Conservation (phyloP, 2,329 filamentous ascomycete species). For the Leptographium wingfieldii region DNA sequence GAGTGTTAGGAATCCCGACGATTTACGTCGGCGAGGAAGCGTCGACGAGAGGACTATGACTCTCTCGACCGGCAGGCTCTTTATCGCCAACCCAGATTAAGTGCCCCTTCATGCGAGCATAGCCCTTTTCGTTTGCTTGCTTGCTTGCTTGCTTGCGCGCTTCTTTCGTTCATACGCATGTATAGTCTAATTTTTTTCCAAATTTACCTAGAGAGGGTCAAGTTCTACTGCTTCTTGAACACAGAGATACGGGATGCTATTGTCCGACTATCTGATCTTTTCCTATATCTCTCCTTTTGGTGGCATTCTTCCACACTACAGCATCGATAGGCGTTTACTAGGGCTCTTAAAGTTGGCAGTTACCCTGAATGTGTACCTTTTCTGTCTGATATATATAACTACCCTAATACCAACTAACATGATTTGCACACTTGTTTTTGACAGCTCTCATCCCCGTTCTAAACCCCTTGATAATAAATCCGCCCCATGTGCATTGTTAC, state of each 20-base stretch:
- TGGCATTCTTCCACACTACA: background rate
- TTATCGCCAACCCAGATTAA: conserved; percentile 75
- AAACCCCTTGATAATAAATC: background rate
- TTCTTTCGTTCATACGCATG: background rate
- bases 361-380: background rate
- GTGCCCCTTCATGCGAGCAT: background rate
- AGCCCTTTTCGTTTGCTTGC: background rate
- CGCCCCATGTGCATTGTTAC: too few relatives aligned
- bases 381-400: background rate
- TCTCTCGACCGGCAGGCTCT: conserved; percentile 59
- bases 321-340: conserved; percentile 3
- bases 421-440: background rate
- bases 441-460: background rate
- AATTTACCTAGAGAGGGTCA: background rate
- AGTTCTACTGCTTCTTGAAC: background rate
- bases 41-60: conserved; percentile 74
- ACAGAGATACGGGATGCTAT: background rate
- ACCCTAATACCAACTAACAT: background rate
- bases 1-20: conserved; percentile 55
- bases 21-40: conserved; percentile 63
- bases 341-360: background rate
- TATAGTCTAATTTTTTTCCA: background rate
- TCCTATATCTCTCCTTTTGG: background rate
- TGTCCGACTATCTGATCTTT: background rate
- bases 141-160: background rate